Percentiles rank a stretch among this genome's conserved stretches.
These are phyloP conservation scores for Galerina sulciceps DNA, from an alignment of 768 basidiomycete species.

Conservation along the genomic window DNA sequence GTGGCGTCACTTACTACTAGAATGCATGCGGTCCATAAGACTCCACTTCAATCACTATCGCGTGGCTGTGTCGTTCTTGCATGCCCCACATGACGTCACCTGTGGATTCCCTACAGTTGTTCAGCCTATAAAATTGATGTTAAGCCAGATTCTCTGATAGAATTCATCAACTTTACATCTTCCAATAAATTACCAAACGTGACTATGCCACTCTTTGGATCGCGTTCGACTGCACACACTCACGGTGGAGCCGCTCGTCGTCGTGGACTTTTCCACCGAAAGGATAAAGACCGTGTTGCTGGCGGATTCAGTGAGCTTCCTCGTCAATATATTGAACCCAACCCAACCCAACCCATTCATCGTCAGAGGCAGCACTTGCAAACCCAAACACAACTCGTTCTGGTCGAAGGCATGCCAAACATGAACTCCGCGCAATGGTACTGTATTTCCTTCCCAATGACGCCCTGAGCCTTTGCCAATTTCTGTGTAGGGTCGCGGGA, in stretches of 20 bases:
- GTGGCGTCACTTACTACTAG: no score
- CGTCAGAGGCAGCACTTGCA: constrained; percentile 48
- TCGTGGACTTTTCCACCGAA: constrained; percentile 34
- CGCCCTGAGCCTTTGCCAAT: background rate
- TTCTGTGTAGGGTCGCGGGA: constrained; percentile 41
- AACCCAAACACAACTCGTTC: constrained; percentile 52
- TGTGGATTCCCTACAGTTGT: no score
- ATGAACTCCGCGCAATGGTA: constrained; percentile 50
- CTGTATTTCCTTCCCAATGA: constrained; percentile 15
- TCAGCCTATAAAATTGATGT: no score
- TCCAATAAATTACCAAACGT: background rate
- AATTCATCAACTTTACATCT: no score
- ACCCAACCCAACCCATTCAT: background rate
- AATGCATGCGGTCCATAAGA: no score
- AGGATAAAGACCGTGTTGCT: constrained; percentile 49
- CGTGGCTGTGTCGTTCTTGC: no score
- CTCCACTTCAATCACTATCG: no score
- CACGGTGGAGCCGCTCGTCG: background rate
- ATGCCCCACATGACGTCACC: no score
- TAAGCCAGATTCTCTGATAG: no score
- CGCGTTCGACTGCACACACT: constrained; percentile 31
- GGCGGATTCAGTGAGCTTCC: constrained; percentile 49
- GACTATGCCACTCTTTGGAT: constrained; percentile 29
- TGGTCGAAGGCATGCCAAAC: constrained; percentile 51
- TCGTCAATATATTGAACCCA: background rate